These are phyloP conservation scores for Epichloe bromicola DNA, from an alignment of 2,329 filamentous ascomycete genomes.

Conservation along the genomic window DNA sequence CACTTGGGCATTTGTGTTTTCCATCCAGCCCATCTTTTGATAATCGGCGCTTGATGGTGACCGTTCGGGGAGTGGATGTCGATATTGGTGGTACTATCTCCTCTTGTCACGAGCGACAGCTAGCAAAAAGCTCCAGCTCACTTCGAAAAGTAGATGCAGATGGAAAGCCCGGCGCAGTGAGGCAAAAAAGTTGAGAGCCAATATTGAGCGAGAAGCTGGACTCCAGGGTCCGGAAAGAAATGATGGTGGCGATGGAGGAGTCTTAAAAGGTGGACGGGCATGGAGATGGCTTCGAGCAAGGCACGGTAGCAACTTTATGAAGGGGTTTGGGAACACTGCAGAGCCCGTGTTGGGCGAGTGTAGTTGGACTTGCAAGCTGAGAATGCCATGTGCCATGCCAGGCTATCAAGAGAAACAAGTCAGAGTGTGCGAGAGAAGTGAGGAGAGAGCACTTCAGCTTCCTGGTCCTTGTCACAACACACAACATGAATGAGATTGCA, in stretches of 20 bases:
- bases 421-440: background rate
- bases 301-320: background rate
- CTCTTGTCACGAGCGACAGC: background rate
- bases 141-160: background rate
- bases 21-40: conserved; percentile 32
- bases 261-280: conserved; percentile 1
- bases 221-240: background rate
- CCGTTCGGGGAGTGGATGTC: background rate
- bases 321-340: background rate
- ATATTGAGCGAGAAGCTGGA: background rate
- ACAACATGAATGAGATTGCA: background rate
- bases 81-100: background rate
- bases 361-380: background rate
- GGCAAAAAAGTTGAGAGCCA: background rate
- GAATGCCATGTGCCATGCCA: background rate
- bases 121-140: background rate
- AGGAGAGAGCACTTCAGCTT: background rate
- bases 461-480: background rate
- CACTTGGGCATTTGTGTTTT: conserved; percentile 41
- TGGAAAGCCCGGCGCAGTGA: background rate
- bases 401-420: background rate
- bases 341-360: background rate
- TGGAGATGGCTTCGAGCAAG: background rate
- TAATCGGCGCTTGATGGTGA: background rate
- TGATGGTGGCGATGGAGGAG: conserved; percentile 1